Percentiles rank a stretch among this genome's conserved stretches.
Evolutionary conservation across 352 stramenopile species (phyloP).

Genomic region (Phytopythium kandeliae): DNA sequence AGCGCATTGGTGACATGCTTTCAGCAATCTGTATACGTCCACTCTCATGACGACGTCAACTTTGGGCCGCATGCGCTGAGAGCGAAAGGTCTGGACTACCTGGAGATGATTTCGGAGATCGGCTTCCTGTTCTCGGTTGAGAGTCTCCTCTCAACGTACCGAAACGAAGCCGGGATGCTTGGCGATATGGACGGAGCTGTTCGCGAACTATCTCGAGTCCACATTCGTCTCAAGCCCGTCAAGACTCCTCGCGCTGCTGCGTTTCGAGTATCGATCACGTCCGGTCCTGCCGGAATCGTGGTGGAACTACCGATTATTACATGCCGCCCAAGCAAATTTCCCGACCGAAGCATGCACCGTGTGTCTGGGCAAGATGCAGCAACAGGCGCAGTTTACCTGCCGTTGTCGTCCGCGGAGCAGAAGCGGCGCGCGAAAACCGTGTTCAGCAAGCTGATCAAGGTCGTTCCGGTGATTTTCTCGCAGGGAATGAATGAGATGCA

Average conservation of each 20-base stretch:
- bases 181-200: slow-evolving; percentile 80
- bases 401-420: slow-evolving; percentile 36
- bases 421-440: slow-evolving; percentile 51
- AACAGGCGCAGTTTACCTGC: slow-evolving; percentile 68
- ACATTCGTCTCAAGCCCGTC: slow-evolving; percentile 68
- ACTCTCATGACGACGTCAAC: slow-evolving; percentile 47
- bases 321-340: slow-evolving; percentile 26
- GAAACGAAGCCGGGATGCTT: slow-evolving; percentile 80
- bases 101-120: slow-evolving; percentile 61
- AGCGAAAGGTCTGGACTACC: slow-evolving; percentile 44
- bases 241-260: slow-evolving; percentile 49
- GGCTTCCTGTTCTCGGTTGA: slow-evolving; percentile 84
- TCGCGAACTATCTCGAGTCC: slow-evolving; percentile 58
- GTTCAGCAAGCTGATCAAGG: slow-evolving; percentile 46
- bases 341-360: slow-evolving; percentile 61
- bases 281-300: slow-evolving; percentile 44
- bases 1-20: slow-evolving; percentile 81
- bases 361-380: slow-evolving; percentile 66
- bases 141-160: slow-evolving; percentile 80
- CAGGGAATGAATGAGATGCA: slow-evolving; percentile 94
- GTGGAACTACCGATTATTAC: slow-evolving; percentile 77
- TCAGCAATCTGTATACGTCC: slow-evolving; percentile 78
- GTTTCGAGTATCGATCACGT: slow-evolving; percentile 72
- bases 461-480: slow-evolving; percentile 80
- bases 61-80: slow-evolving; percentile 30